Percentiles rank a stretch among this genome's conserved stretches.
Conservation (phyloP, 2,329 filamentous ascomycete species). For the Raffaelea arxii region DNA sequence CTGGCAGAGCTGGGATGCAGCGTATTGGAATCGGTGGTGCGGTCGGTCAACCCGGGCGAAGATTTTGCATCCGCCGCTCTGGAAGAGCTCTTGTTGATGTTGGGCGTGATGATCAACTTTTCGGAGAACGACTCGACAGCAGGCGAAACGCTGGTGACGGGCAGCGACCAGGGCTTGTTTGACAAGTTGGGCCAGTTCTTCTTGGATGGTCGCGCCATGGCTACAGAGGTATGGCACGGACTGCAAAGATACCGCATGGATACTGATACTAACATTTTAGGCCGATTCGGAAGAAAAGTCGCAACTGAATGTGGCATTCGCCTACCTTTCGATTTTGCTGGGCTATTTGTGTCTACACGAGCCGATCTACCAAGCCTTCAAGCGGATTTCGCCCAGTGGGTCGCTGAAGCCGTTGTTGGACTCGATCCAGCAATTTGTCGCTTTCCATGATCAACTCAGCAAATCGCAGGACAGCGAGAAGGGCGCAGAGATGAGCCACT, state of each 20-base stretch:
- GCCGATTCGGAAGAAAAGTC: slow-evolving; percentile 65
- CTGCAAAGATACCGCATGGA: no score
- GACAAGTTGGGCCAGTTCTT: slow-evolving; percentile 54
- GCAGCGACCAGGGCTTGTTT: slow-evolving; percentile 25
- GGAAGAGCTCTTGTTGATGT: slow-evolving; percentile 64
- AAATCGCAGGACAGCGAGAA: slow-evolving; percentile 25
- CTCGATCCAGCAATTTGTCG: slow-evolving; percentile 46
- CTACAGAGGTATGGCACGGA: slow-evolving; percentile 51
- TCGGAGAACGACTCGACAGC: slow-evolving; percentile 65
- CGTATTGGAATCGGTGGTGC: slow-evolving; percentile 38
- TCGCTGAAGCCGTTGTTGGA: slow-evolving; percentile 36
- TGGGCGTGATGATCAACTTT: slow-evolving; percentile 82
- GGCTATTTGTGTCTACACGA: slow-evolving; percentile 63
- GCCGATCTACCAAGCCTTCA: slow-evolving; percentile 33
- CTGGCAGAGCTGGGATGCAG: slow-evolving; percentile 41
- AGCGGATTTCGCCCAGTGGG: slow-evolving; percentile 29
- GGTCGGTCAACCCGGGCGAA: slow-evolving; percentile 33
- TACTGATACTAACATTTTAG: slow-evolving; percentile 26
- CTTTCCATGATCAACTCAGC: slow-evolving; percentile 39
- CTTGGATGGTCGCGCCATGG: slow-evolving; percentile 53
- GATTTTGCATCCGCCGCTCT: slow-evolving; percentile 42
- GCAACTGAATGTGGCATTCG: slow-evolving; percentile 72
- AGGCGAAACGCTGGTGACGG: slow-evolving; percentile 32
- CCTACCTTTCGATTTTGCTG: slow-evolving; percentile 76
- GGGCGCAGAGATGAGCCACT: slow-evolving; percentile 20